phyloP scores from a whole-genome alignment of 495 filamentous ascomycete genomes.

The Cercophora scortea region DNA sequence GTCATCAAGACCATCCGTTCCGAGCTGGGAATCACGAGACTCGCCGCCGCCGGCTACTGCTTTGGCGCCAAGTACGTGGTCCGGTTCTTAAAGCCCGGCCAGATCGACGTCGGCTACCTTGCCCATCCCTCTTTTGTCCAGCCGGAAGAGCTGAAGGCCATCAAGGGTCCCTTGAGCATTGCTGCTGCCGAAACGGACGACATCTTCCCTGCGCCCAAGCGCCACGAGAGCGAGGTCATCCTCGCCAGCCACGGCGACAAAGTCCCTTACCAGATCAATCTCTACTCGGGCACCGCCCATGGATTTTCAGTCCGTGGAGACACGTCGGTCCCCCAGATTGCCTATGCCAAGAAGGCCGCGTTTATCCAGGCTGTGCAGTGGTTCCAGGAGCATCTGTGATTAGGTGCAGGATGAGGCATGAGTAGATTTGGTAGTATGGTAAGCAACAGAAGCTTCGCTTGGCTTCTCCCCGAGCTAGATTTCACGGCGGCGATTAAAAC shows the following conservation, averaged over 20 bases:
- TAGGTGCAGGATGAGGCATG: constrained; percentile 2
- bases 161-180: constrained; percentile 67
- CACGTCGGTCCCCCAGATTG: constrained; percentile 48
- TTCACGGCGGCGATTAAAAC: no score
- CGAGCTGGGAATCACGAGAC: constrained; percentile 49
- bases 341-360: constrained; percentile 79
- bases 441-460: no score
- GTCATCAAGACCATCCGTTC: constrained; percentile 40
- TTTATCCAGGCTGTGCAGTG: constrained; percentile 73
- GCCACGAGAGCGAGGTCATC: constrained; percentile 48
- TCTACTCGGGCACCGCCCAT: constrained; percentile 68
- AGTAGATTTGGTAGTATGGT: no score
- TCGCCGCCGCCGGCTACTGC: constrained; percentile 73
- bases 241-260: constrained; percentile 42
- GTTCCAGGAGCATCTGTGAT: constrained; percentile 53
- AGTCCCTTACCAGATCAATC: constrained; percentile 72
- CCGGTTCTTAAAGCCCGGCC: constrained; percentile 37
- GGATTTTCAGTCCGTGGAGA: constrained; percentile 76
- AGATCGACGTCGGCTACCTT: constrained; percentile 52
- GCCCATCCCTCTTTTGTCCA: constrained; percentile 75
- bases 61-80: constrained; percentile 58
- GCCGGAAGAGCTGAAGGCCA: constrained; percentile 64
- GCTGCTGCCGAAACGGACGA: constrained; percentile 69
- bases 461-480: no score
- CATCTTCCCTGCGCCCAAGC: constrained; percentile 71